Evolutionary conservation across 331 rosid genomes (phyloP), one percentile per base, ranked within the genome.

Genomic region (Prunus yedoensis): DNA sequence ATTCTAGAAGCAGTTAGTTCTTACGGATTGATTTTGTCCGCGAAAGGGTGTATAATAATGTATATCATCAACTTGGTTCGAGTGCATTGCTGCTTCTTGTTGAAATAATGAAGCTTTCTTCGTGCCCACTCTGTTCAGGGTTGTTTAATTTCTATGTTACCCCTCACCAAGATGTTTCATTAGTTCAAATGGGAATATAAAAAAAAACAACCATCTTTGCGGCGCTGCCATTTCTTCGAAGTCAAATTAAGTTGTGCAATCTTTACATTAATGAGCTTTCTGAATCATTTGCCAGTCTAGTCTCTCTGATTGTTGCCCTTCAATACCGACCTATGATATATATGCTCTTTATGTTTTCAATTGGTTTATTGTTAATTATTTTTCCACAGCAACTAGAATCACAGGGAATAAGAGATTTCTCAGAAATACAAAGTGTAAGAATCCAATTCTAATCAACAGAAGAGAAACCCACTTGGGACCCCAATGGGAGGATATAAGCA

Each of bases 1-100:
- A 85, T 72, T 82, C 86, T 12, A 80, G 74, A 76, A 62, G 75
- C 77, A 66, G 68, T 50, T 72, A 69, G 72, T 56, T 9, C 43
- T 10, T 74, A 71, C 51, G 21, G 53, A 21, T 47, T 16, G 25
- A 28, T 23, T 18, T 23, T 18, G 8, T n/a, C 27, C 9, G 28
- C 4, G 0, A 56, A 56, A 20, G 57, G n/a, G 20, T 17, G n/a
- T 15, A 6, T 35, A 9, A 35, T 35, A 35, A 35, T 35, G 43
- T 35, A 35, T 35, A 35, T 6, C 8, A 6, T 11, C 25, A n/a
- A 17, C 20, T 54, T 7, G 27, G 4, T 25, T 71, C 32, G 4
- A n/a, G 27, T 1, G 17, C 4, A n/a, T n/a, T n/a, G 2, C 32
- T 13, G 38, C 16, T 7, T 47, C 13, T 47, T 21, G 30, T 3